phyloP scores from a whole-genome alignment of 495 filamentous ascomycete genomes.

The Poronia punctata region DNA sequence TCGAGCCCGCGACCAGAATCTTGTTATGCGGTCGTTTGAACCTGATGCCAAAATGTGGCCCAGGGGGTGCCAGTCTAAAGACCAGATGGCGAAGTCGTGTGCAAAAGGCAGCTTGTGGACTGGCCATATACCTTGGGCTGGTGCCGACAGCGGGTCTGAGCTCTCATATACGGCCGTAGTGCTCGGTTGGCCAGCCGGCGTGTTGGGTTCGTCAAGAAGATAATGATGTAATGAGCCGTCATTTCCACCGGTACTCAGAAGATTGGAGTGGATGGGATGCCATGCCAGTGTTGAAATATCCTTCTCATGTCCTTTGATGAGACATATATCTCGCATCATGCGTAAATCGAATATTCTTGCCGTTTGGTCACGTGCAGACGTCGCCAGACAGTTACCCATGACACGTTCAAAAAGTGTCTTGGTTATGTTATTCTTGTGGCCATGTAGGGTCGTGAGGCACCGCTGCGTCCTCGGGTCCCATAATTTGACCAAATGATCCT shows the following conservation, averaged over 20 bases:
- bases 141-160: conserved; percentile 66
- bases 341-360: conserved; percentile 89
- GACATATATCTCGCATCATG: conserved; percentile 95
- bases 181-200: conserved; percentile 57
- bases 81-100: conserved; percentile 93
- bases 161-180: conserved; percentile 77
- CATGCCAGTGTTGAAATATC: conserved; percentile 87
- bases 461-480: conserved; percentile 91
- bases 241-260: conserved; percentile 84
- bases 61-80: conserved; percentile 91
- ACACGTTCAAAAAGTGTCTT: conserved; percentile 80
- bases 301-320: conserved; percentile 89
- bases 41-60: conserved; percentile 98
- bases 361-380: conserved; percentile 85
- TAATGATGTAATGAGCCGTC: conserved; percentile 91
- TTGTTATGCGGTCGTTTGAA: conserved; percentile 91
- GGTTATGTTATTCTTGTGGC: conserved; percentile 95
- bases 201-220: conserved; percentile 83
- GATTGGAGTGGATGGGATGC: conserved; percentile 83
- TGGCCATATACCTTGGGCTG: conserved; percentile 80
- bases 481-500: conserved; percentile 93
- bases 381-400: conserved; percentile 77
- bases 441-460: conserved; percentile 87
- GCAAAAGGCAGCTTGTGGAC: conserved; percentile 79
- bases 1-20: conserved; percentile 87